Evolutionary conservation across 1,139 yeast genomes (phyloP), one percentile per base, ranked within the genome.

Genomic region (Yamadazyma conglobata): DNA sequence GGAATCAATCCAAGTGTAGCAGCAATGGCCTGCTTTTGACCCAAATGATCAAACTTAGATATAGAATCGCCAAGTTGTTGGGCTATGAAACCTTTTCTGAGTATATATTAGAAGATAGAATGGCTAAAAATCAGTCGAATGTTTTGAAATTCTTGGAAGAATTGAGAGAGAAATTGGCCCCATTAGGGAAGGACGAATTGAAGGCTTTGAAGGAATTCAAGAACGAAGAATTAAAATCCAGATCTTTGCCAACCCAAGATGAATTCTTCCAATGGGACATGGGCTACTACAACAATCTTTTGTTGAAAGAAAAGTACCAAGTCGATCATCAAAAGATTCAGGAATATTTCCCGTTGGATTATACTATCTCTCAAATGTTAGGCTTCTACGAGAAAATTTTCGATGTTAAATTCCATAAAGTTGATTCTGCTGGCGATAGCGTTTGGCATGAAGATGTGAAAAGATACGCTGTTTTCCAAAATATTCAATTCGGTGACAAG

Each of bases 381-480:
- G 60, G 64, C 3, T 72, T 84, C 42, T 86, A 80, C 50, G 91
- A 83, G 52, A 67, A 62, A 5, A 63, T 85, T 31, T 78, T 86
- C 54, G 75, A 74, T 38, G 64, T 85, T 35, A 77, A 80, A 52
- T 84, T 86, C 51, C 69, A 68, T 32, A 76, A 74, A 49, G 60
- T 70, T 21, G 60, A 60, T 4, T 43, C 60, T 3, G 60, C 66
- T 2, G 47, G 56, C 4, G 47, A 37, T 3, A 40, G 53, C 3
- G 39, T 51, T 14, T 86, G 95, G 95, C 91, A 86, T 49, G 73
- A 70, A 33, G 95, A 85, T 52, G 93, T 83, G 10, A 77, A 76
- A 40, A 83, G 77, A 48, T 77, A 74, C 51, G 78, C 85, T 4
- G 89, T 85, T 28, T 83, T 83, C 79, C 77, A 79, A 48, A 56